Conservation (phyloP, 1,284 basidiomycete species). For the Ceratobasidium theobromae region DNA sequence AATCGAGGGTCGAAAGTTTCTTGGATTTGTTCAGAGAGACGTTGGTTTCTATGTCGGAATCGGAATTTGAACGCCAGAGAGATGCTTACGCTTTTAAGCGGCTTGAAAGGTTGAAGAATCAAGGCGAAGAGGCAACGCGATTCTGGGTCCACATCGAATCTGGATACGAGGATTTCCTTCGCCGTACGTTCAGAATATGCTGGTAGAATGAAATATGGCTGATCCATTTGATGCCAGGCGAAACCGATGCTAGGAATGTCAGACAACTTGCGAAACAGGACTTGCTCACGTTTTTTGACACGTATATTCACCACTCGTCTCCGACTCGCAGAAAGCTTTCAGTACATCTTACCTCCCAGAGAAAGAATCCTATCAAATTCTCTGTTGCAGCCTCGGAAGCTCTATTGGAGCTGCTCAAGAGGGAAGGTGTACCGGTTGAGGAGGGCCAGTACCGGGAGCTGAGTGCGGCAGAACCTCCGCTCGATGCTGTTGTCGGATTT, state of each 20-base stretch:
- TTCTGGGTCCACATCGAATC: slow-evolving; percentile 74
- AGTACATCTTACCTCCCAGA: slow-evolving; percentile 75
- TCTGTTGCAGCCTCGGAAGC: slow-evolving; percentile 65
- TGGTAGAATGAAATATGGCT: slow-evolving; percentile 1
- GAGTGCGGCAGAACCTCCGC: slow-evolving; percentile 50
- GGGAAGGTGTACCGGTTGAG: slow-evolving; percentile 56
- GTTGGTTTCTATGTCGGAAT: slow-evolving; percentile 56
- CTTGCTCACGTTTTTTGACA: slow-evolving; percentile 72
- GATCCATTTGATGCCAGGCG: slow-evolving; percentile 48
- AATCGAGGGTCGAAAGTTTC: slow-evolving; percentile 87
- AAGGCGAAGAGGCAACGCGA: slow-evolving; percentile 60
- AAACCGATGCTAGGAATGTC: slow-evolving; percentile 68
- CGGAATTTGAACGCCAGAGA: slow-evolving; percentile 67
- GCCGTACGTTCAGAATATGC: slow-evolving; percentile 50
- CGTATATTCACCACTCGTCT: slow-evolving; percentile 71
- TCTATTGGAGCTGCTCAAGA: slow-evolving; percentile 59
- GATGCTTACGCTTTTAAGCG: slow-evolving; percentile 66
- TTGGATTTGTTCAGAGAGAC: slow-evolving; percentile 66
- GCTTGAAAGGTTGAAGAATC: slow-evolving; percentile 72
- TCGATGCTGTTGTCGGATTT: slow-evolving; percentile 54
- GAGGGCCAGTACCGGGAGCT: slow-evolving; percentile 53
- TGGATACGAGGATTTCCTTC: slow-evolving; percentile 76
- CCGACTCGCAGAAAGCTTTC: slow-evolving; percentile 74
- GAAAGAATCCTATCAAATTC: slow-evolving; percentile 56
- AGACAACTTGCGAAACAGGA: slow-evolving; percentile 72